phyloP scores from a whole-genome alignment of 257 asterid genomes.

The Phtheirospermum japonicum region DNA sequence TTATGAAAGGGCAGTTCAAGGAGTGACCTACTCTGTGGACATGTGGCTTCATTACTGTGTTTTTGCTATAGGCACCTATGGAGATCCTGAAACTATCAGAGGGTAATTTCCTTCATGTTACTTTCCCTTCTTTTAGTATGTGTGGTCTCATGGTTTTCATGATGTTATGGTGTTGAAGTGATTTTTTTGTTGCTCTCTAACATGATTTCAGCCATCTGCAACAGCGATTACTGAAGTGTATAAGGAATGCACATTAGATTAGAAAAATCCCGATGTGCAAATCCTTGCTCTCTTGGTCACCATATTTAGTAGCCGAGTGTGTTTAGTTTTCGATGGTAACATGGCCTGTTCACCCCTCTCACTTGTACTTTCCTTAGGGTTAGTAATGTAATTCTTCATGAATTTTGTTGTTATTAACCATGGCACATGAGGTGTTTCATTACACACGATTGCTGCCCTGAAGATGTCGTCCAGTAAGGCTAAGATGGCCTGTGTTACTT shows the following conservation, averaged over 20 bases:
- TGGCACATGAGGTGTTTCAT: slow-evolving; percentile 90
- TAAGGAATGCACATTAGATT: slow-evolving; percentile 55
- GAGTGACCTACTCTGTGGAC: slow-evolving; percentile 97
- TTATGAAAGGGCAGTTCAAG: slow-evolving; percentile 93
- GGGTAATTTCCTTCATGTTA: slow-evolving; percentile 53
- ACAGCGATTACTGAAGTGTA: slow-evolving; percentile 55
- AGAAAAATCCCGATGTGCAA: slow-evolving; percentile 49
- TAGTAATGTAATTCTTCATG: slow-evolving; percentile 66
- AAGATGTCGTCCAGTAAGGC: slow-evolving; percentile 71
- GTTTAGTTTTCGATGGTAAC: slow-evolving; percentile 42
- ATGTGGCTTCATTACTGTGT: slow-evolving; percentile 98
- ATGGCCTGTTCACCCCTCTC: slow-evolving; percentile 45
- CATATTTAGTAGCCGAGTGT: slow-evolving; percentile 37
- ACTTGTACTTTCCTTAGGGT: slow-evolving; percentile 53
- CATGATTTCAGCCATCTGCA: slow-evolving; percentile 62
- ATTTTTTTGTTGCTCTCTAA: slow-evolving; percentile 47
- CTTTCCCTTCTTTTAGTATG: slow-evolving; percentile 29
- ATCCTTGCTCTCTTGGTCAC: slow-evolving; percentile 43
- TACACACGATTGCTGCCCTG: slow-evolving; percentile 67
- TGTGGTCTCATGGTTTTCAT: slow-evolving; percentile 34
- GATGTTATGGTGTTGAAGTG: slow-evolving; percentile 42
- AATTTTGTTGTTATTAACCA: slow-evolving; percentile 58
- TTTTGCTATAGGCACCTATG: slow-evolving; percentile 78
- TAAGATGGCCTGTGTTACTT: slow-evolving; percentile 66
- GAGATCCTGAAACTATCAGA: slow-evolving; percentile 85